Conservation (phyloP, 108 stramenopile genomes). For the Skeletonema potamos region DNA sequence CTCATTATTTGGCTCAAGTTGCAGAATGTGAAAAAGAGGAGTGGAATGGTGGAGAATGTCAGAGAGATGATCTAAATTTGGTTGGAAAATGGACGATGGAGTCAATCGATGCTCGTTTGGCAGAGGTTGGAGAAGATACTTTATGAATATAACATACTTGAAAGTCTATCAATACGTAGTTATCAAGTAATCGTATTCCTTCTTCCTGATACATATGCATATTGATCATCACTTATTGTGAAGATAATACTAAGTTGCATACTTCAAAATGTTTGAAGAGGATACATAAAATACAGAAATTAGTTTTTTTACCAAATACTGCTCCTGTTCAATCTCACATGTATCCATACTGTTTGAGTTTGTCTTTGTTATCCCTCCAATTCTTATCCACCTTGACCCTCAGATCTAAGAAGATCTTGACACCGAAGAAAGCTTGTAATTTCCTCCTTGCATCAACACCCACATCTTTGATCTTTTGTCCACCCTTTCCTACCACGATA, state of each 20-base stretch:
- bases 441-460: constrained; percentile 81
- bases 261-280: too few relatives aligned
- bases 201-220: too few relatives aligned
- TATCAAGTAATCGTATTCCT: too few relatives aligned
- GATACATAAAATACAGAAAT: neutral
- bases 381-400: constrained; percentile 93
- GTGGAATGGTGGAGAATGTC: constrained; percentile 47
- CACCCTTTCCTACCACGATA: constrained; percentile 91
- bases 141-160: neutral
- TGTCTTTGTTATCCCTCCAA: constrained; percentile 87
- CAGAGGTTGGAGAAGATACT: neutral
- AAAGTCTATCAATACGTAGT: too few relatives aligned
- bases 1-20: constrained; percentile 69
- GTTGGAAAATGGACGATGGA: constrained; percentile 83
- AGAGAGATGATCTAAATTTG: constrained; percentile 58
- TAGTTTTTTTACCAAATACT: neutral
- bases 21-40: constrained; percentile 44
- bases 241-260: too few relatives aligned
- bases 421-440: constrained; percentile 68
- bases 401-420: constrained; percentile 77
- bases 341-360: constrained; percentile 87
- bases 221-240: too few relatives aligned
- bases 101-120: constrained; percentile 19
- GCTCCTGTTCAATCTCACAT: constrained; percentile 2
- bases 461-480: constrained; percentile 84